These are phyloP conservation scores for Brachypodium distachyon DNA, from an alignment of 202 grass and related monocot genomes.

Conservation along the genomic window DNA sequence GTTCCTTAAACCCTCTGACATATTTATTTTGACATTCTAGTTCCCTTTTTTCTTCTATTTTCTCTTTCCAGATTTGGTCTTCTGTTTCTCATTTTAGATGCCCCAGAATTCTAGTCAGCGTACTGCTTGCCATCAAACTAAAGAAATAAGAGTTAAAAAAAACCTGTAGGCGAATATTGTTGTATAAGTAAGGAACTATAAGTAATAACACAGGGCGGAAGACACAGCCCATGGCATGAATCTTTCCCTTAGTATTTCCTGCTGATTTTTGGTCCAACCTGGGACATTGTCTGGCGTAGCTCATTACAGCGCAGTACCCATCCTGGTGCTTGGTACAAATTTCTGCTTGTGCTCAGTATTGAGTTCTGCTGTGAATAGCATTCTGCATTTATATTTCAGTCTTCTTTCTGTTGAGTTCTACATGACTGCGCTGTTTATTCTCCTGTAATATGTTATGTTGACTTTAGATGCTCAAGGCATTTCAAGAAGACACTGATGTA, in stretches of 20 bases:
- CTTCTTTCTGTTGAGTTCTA: neutral
- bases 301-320: neutral
- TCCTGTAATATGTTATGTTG: neutral
- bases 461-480: neutral
- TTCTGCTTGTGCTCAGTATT: neutral
- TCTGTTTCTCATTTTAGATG: neutral
- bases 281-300: neutral
- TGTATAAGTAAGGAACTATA: too few relatives aligned
- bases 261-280: neutral
- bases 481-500: neutral
- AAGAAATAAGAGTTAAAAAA: neutral
- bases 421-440: neutral
- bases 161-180: neutral
- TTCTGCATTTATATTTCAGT: neutral
- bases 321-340: neutral
- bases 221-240: neutral
- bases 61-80: slow-evolving; percentile 11
- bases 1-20: too few relatives aligned
- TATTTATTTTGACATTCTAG: slow-evolving; percentile 7
- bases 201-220: neutral
- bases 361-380: neutral
- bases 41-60: neutral
- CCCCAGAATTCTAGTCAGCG: neutral
- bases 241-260: neutral
- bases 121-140: neutral